Evolutionary conservation across 805 yeast genomes (phyloP).

Genomic region (Lipomyces anomalus): DNA sequence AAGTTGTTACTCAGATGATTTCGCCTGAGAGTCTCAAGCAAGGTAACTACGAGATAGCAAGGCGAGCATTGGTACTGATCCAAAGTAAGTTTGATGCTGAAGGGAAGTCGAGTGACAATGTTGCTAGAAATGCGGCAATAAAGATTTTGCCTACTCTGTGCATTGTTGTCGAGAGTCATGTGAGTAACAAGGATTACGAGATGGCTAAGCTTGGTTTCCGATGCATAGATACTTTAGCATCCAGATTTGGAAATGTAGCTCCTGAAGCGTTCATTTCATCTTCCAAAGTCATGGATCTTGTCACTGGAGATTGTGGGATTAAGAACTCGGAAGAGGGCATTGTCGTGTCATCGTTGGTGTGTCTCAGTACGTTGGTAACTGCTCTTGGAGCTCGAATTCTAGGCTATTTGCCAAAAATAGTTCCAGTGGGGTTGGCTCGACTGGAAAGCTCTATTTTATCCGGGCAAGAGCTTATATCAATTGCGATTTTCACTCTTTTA

Average conservation of each 20-base stretch:
- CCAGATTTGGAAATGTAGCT: conserved; percentile 50
- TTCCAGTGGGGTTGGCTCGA: conserved; percentile 64
- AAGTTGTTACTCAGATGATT: conserved; percentile 47
- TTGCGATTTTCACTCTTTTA: conserved; percentile 64
- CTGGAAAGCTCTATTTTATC: conserved; percentile 43
- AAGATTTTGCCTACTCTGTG: conserved; percentile 23
- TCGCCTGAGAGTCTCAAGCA: too few relatives aligned
- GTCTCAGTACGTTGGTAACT: conserved; percentile 56
- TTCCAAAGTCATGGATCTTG: conserved; percentile 42
- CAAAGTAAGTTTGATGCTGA: conserved; percentile 18
- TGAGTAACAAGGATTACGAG: conserved; percentile 31
- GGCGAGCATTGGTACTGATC: conserved; percentile 12
- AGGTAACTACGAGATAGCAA: conserved; percentile 14
- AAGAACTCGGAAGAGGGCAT: conserved; percentile 52
- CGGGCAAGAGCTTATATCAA: conserved; percentile 46
- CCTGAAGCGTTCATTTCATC: conserved; percentile 44
- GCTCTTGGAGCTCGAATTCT: conserved; percentile 80
- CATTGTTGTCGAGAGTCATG: too few relatives aligned
- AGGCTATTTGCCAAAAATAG: conserved; percentile 76
- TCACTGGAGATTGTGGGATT: conserved; percentile 52
- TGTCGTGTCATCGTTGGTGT: conserved; percentile 65
- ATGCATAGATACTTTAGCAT: conserved; percentile 55
- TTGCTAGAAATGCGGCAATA: conserved; percentile 47
- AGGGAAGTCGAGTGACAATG: conserved; percentile 12
- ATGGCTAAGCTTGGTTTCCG: conserved; percentile 67